Conservation (phyloP, 345 rosid species). For the Rubroshorea leprosula region DNA sequence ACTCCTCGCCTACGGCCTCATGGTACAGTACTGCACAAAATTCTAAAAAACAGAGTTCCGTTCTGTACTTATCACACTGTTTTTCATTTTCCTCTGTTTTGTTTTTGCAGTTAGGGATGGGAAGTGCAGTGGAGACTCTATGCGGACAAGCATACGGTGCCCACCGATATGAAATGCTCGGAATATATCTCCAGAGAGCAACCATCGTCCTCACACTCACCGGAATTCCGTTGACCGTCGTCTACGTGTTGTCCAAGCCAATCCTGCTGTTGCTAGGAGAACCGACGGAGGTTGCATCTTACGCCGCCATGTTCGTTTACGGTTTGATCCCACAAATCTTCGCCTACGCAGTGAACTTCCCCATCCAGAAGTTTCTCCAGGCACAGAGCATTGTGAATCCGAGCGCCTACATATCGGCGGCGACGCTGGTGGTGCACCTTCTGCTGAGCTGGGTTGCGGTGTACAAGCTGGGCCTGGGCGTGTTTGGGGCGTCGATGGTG, state of each 20-base stretch:
- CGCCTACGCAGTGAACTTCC: conserved; percentile 63
- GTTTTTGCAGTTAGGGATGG: conserved; percentile 57
- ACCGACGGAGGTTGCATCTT: conserved; percentile 47
- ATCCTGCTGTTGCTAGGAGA: conserved; percentile 55
- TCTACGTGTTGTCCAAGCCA: conserved; percentile 54
- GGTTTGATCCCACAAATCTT: conserved; percentile 80
- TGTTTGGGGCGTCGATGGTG: conserved; percentile 61
- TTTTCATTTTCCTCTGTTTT: neutral
- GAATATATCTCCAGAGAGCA: conserved; percentile 77
- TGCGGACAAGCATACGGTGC: conserved; percentile 94
- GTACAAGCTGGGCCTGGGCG: conserved; percentile 34
- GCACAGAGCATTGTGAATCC: conserved; percentile 63
- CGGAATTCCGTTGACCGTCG: conserved; percentile 45
- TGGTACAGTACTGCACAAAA: conserved; percentile 24
- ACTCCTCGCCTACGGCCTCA: conserved; percentile 44
- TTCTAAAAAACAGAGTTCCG: too few species aligned
- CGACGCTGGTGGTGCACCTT: conserved; percentile 41
- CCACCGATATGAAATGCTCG: conserved; percentile 52
- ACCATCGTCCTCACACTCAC: conserved; percentile 51
- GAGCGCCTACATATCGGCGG: conserved; percentile 61
- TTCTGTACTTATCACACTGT: too few species aligned
- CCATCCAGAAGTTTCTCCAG: conserved; percentile 68
- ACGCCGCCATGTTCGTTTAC: conserved; percentile 48
- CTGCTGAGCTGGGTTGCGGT: conserved; percentile 48
- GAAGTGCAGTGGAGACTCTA: conserved; percentile 90